phyloP scores from a whole-genome alignment of 2,329 filamentous ascomycete genomes.

The Colletotrichum cordylinicola region DNA sequence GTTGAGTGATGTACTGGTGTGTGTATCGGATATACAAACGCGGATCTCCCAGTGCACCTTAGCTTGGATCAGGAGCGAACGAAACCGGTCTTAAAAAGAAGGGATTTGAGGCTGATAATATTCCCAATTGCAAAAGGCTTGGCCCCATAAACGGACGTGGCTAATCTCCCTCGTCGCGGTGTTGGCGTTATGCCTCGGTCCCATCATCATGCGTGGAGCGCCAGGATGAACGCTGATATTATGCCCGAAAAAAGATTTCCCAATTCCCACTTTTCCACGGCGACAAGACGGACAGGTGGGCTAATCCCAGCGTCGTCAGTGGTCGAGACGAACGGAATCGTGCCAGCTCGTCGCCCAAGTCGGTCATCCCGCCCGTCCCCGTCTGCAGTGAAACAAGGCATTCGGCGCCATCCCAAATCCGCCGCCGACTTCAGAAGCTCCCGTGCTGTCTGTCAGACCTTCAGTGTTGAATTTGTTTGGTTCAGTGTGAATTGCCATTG shows the following conservation, averaged over 20 bases:
- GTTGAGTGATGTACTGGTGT: neutral
- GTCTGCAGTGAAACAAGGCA: slow-evolving; percentile 11
- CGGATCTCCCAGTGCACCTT: neutral
- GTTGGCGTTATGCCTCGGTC: slow-evolving; percentile 14
- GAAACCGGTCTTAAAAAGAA: neutral
- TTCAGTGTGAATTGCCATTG: neutral
- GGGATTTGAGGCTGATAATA: slow-evolving; percentile 2
- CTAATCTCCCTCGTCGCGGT: neutral
- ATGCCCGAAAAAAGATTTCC: slow-evolving; percentile 7
- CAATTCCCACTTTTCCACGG: slow-evolving; percentile 14
- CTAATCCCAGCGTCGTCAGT: neutral
- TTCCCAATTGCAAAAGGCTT: neutral
- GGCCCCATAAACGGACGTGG: neutral
- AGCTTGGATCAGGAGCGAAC: neutral
- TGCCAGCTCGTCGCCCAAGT: neutral
- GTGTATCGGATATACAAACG: neutral
- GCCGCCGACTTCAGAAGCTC: neutral
- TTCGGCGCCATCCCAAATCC: slow-evolving; percentile 12
- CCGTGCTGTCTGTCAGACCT: neutral
- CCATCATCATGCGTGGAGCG: slow-evolving; percentile 17
- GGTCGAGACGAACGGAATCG: slow-evolving; percentile 10
- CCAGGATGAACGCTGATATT: slow-evolving; percentile 19
- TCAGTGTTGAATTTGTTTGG: neutral
- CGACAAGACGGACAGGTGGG: slow-evolving; percentile 4
- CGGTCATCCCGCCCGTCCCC: slow-evolving; percentile 11